These are phyloP conservation scores for Scortechinia acanthostroma DNA, from an alignment of 2,329 filamentous ascomycete species.

Conservation along the genomic window DNA sequence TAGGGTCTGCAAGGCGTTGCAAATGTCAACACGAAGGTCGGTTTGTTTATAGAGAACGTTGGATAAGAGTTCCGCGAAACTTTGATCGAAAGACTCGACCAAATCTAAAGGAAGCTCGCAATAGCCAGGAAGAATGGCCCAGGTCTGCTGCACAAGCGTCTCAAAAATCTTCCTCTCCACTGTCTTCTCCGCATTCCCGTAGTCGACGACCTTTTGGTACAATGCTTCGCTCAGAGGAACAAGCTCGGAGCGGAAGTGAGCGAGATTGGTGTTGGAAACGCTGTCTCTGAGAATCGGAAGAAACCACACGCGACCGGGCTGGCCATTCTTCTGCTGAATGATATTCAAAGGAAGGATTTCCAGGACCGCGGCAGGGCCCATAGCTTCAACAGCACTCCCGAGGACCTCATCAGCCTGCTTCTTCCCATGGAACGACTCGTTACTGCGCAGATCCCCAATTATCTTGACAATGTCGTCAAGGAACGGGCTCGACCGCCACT, in stretches of 20 bases:
- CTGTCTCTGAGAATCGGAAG: conserved; percentile 84
- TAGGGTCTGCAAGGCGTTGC: conserved; percentile 75
- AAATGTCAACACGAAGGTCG: conserved; percentile 79
- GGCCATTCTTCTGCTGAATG: conserved; percentile 65
- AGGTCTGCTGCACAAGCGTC: conserved; percentile 89
- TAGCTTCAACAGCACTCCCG: conserved; percentile 77
- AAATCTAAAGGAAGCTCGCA: conserved; percentile 85
- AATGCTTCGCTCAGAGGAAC: conserved; percentile 83
- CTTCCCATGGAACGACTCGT: conserved; percentile 84
- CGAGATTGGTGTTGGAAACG: conserved; percentile 78
- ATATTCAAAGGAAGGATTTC: conserved; percentile 81
- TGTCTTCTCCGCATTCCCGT: conserved; percentile 76
- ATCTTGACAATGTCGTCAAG: conserved; percentile 69
- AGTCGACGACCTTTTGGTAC: conserved; percentile 81
- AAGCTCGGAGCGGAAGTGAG: conserved; percentile 79
- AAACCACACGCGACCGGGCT: conserved; percentile 88
- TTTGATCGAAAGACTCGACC: conserved; percentile 70
- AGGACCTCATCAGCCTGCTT: conserved; percentile 90
- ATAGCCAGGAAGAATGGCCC: conserved; percentile 88
- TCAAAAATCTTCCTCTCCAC: conserved; percentile 96
- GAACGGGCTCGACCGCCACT: conserved; percentile 78
- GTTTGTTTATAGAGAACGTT: conserved; percentile 90
- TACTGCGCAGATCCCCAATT: conserved; percentile 80
- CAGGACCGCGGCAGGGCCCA: conserved; percentile 82
- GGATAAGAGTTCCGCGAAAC: conserved; percentile 81